A percentile compares a stretch with the other conserved stretches of the same genome.
Evolutionary conservation across 2,329 filamentous ascomycete species (phyloP).

Genomic region (Verticillium dahliae): DNA sequence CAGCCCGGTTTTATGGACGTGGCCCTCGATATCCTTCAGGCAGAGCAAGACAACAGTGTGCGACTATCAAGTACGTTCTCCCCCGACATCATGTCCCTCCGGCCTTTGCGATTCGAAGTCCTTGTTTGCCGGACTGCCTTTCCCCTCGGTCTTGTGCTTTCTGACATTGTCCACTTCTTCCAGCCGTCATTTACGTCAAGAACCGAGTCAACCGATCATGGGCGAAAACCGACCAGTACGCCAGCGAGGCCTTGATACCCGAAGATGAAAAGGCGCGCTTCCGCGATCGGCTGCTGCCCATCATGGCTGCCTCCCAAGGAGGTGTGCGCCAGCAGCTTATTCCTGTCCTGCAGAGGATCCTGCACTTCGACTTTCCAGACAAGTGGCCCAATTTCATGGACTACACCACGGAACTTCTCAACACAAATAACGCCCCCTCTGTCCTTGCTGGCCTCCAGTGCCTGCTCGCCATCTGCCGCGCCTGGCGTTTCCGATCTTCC

Average conservation of each 20-base stretch:
- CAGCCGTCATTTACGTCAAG: constrained; percentile 96
- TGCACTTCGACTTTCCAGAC: constrained; percentile 90
- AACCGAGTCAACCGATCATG: constrained; percentile 93
- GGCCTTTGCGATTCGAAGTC: neutral
- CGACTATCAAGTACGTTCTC: constrained; percentile 74
- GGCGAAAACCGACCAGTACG: constrained; percentile 69
- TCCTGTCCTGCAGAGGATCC: constrained; percentile 89
- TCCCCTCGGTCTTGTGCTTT: neutral
- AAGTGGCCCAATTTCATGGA: constrained; percentile 94
- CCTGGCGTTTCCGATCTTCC: constrained; percentile 84
- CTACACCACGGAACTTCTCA: constrained; percentile 82
- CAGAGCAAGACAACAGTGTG: constrained; percentile 77
- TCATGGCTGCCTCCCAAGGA: constrained; percentile 73
- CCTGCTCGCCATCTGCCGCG: constrained; percentile 86
- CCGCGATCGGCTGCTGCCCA: constrained; percentile 79
- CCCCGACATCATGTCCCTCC: constrained; percentile 3
- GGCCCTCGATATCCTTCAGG: constrained; percentile 82
- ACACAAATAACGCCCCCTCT: constrained; percentile 76
- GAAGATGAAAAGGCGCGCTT: constrained; percentile 87
- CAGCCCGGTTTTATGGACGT: constrained; percentile 86
- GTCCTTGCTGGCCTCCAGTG: constrained; percentile 94
- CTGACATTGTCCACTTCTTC: constrained; percentile 7
- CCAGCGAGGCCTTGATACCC: constrained; percentile 67
- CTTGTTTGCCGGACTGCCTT: neutral
- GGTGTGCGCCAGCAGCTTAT: constrained; percentile 89